A percentile compares a stretch with the other conserved stretches of the same genome.
Conservation (phyloP, 257 asterid genomes). For the Petunia secreta region DNA sequence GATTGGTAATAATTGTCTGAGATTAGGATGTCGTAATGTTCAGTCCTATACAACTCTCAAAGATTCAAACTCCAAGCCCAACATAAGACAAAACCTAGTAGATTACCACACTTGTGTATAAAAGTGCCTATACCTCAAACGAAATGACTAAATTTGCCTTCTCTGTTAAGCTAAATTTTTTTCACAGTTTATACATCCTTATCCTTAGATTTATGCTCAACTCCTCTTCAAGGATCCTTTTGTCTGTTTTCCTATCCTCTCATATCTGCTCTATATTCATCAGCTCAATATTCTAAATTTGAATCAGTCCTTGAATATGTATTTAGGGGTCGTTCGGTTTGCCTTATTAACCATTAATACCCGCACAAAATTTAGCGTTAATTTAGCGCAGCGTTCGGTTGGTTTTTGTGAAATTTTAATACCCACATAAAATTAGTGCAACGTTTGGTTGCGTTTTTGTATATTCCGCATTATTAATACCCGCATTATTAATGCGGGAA, state of each 20-base stretch:
- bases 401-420: too few species aligned
- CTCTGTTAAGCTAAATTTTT: not conserved
- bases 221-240: constrained; percentile 16
- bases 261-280: constrained; percentile 5
- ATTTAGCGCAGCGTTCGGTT: too few species aligned
- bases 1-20: not conserved
- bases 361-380: too few species aligned
- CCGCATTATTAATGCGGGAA: too few species aligned
- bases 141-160: not conserved
- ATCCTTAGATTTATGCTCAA: not conserved
- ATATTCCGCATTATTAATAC: too few species aligned
- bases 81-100: not conserved
- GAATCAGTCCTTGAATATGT: not conserved
- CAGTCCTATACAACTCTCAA: not conserved
- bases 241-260: constrained; percentile 2
- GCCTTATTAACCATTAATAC: too few species aligned
- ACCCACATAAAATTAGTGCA: too few species aligned
- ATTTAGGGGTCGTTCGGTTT: too few species aligned
- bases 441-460: too few species aligned
- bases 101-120: not conserved
- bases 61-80: not conserved
- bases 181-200: not conserved
- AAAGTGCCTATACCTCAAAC: not conserved
- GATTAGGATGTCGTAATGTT: not conserved
- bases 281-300: not conserved